These are phyloP conservation scores for Cladosporium sphaerospermum DNA, from an alignment of 2,329 filamentous ascomycete species.

Conservation along the genomic window DNA sequence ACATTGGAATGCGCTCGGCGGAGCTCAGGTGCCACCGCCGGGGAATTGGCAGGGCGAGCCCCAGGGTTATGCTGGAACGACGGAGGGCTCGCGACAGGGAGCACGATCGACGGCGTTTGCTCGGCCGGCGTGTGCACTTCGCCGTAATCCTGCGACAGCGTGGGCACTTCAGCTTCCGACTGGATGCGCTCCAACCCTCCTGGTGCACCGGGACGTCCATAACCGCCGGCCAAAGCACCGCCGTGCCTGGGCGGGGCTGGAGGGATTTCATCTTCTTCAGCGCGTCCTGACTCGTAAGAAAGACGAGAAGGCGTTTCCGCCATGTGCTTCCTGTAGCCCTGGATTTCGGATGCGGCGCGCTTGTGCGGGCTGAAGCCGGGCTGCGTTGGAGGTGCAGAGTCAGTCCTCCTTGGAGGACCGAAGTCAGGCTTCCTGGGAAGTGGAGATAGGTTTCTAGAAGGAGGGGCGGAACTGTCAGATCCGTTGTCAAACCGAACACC, in stretches of 20 bases:
- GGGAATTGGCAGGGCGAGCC: conserved; percentile 61
- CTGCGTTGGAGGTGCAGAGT: conserved; percentile 37
- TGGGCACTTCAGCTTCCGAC: conserved; percentile 51
- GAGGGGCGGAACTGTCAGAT: conserved; percentile 38
- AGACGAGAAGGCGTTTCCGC: conserved; percentile 35
- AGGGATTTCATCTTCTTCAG: conserved; percentile 29
- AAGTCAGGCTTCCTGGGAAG: conserved; percentile 27
- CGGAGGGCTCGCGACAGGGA: conserved; percentile 72
- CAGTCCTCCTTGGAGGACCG: conserved; percentile 33
- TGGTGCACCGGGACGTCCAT: conserved; percentile 17
- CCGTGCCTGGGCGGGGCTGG: conserved; percentile 36
- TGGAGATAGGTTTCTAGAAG: conserved; percentile 40
- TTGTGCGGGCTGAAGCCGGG: conserved; percentile 35
- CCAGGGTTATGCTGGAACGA: conserved; percentile 71
- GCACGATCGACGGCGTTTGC: conserved; percentile 40
- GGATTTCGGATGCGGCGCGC: conserved; percentile 44
- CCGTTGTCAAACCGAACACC: conserved; percentile 40
- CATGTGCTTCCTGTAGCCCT: conserved; percentile 38
- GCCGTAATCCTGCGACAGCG: conserved; percentile 36
- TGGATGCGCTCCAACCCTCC: conserved; percentile 49
- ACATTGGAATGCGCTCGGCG: conserved; percentile 77
- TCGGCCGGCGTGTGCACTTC: conserved; percentile 4
- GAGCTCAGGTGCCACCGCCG: conserved; percentile 69
- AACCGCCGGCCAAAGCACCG: conserved; percentile 15
- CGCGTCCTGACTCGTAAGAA: conserved; percentile 29